Percentiles rank a stretch among this genome's conserved stretches.
Conservation (phyloP, 1,284 basidiomycete genomes). For the Puccinia novopanici region DNA sequence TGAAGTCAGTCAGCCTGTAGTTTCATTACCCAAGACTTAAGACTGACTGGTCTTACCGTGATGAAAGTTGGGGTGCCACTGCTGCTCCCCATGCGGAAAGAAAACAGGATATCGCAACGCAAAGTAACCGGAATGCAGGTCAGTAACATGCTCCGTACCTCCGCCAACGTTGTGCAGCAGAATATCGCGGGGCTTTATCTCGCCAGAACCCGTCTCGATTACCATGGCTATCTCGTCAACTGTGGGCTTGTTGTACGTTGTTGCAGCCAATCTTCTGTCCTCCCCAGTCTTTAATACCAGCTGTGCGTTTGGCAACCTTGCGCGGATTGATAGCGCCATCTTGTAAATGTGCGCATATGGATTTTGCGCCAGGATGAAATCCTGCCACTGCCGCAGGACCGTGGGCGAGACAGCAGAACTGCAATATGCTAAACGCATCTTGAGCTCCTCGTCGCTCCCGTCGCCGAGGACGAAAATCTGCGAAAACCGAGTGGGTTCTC, state of each 20-base stretch:
- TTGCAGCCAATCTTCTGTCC: not conserved
- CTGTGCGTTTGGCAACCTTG: not conserved
- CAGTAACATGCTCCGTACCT: not conserved
- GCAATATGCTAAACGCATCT: too few species aligned
- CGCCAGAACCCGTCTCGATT: not conserved
- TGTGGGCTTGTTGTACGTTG: not conserved
- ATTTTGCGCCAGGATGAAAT: not conserved
- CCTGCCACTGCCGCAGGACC: too few species aligned
- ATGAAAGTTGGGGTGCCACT: not conserved
- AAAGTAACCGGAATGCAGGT: not conserved
- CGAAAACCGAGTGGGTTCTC: too few species aligned
- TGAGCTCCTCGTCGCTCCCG: not conserved
- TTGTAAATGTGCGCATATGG: not conserved
- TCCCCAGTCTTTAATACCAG: not conserved
- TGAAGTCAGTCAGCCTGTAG: too few species aligned
- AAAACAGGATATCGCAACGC: slow-evolving; percentile 10
- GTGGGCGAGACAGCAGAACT: too few species aligned
- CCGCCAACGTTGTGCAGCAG: not conserved
- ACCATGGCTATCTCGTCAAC: not conserved
- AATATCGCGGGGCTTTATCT: not conserved
- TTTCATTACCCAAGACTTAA: too few species aligned
- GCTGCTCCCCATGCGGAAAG: too few species aligned
- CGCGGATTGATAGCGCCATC: not conserved
- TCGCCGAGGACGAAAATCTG: not conserved
- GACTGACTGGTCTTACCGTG: too few species aligned